Evolutionary conservation across 78 protist species (phyloP).

Genomic region (Dictyostelium purpureum): DNA sequence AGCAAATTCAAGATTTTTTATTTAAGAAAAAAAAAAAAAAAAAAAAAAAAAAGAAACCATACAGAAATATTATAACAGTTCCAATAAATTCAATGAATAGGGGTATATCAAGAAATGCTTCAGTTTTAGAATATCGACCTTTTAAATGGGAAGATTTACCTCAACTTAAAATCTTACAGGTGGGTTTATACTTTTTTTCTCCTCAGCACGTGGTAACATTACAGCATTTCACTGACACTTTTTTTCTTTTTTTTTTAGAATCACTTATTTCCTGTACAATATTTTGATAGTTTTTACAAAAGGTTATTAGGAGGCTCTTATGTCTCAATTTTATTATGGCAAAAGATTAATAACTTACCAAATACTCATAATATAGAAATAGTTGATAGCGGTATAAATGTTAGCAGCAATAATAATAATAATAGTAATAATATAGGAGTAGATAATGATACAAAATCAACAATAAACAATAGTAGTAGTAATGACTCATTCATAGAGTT

Average conservation of each 20-base stretch:
- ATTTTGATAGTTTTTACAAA: constrained; percentile 22
- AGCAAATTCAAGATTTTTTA: background rate
- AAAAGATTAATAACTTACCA: background rate
- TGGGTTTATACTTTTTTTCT: background rate
- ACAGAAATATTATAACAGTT: background rate
- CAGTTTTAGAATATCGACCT: background rate
- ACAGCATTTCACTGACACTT: background rate
- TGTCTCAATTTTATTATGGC: constrained; percentile 24
- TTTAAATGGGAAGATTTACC: constrained; percentile 18
- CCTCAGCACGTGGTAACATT: background rate
- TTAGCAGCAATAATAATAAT: background rate
- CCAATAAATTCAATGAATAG: background rate
- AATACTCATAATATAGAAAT: background rate
- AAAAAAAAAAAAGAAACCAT: background rate
- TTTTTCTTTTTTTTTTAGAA: background rate
- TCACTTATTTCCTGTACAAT: constrained; percentile 56
- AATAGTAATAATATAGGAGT: background rate
- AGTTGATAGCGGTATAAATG: background rate
- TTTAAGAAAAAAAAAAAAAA: background rate
- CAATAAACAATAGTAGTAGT: background rate
- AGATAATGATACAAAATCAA: background rate
- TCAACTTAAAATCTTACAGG: constrained; percentile 18
- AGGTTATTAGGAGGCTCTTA: background rate
- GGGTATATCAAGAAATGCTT: background rate
- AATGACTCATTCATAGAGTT: background rate